These are phyloP conservation scores for Phyllosticta citribraziliensis DNA, from an alignment of 2,329 filamentous ascomycete genomes.

Conservation along the genomic window DNA sequence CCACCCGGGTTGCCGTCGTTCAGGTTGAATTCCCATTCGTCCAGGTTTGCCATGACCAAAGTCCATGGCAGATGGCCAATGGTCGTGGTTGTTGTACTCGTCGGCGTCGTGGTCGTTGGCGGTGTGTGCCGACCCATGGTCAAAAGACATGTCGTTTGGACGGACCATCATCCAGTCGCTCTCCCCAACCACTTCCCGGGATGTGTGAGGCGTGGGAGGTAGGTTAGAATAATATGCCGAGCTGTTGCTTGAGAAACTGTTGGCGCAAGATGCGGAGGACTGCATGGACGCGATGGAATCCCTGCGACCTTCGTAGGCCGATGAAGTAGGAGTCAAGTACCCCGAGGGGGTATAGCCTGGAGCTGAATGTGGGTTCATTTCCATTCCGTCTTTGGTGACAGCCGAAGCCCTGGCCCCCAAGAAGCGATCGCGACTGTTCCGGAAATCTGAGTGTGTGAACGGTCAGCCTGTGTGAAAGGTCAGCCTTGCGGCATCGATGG, in stretches of 20 bases:
- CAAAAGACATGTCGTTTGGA: conserved; percentile 14
- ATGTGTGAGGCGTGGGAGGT: conserved; percentile 21
- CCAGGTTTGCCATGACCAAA: neutral
- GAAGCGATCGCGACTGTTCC: neutral
- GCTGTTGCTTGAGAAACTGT: conserved; percentile 12
- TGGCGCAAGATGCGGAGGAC: conserved; percentile 16
- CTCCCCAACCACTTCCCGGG: conserved; percentile 17
- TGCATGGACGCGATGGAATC: conserved; percentile 22
- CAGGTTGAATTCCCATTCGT: neutral
- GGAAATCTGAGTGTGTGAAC: conserved; percentile 4
- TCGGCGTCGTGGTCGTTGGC: neutral
- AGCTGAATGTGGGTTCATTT: conserved; percentile 17
- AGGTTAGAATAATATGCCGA: conserved; percentile 11
- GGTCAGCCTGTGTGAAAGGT: conserved; percentile 10
- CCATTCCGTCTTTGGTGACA: conserved; percentile 14
- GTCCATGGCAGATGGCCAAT: neutral
- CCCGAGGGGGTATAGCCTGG: conserved; percentile 15
- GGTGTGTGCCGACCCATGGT: conserved; percentile 12
- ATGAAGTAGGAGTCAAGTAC: conserved; percentile 18
- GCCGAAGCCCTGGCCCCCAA: conserved; percentile 3
- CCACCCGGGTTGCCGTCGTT: conserved; percentile 1
- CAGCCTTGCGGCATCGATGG: conserved; percentile 1
- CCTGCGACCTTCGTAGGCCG: conserved; percentile 22
- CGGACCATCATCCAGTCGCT: conserved; percentile 4
- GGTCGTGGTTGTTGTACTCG: neutral